Evolutionary conservation across 495 filamentous ascomycete species (phyloP).

Genomic region (Friedmanniomyces endolithicus): DNA sequence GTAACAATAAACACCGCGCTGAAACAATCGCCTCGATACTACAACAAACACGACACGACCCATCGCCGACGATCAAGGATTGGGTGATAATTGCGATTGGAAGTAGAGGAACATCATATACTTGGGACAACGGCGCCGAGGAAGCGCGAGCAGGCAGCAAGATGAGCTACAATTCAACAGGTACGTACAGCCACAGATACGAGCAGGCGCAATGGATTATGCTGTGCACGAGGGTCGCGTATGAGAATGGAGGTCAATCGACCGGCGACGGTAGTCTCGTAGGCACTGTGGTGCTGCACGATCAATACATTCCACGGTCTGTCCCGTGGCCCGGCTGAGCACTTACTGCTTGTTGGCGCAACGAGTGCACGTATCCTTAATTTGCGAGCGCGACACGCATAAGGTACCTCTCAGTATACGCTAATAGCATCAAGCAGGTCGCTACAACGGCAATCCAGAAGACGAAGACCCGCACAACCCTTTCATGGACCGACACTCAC

Average conservation of each 20-base stretch:
- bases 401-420: neutral
- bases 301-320: neutral
- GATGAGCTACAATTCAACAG: slow-evolving; percentile 5
- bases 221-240: neutral
- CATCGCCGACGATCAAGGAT: neutral
- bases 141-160: neutral
- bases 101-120: neutral
- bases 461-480: slow-evolving; percentile 14
- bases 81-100: neutral
- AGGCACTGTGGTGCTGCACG: neutral
- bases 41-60: neutral
- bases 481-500: slow-evolving; percentile 21
- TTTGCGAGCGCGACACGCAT: neutral
- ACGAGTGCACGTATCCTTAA: neutral
- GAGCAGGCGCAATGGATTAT: neutral
- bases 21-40: neutral
- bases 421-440: neutral
- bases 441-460: slow-evolving; percentile 2
- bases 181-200: neutral
- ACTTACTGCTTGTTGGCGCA: neutral
- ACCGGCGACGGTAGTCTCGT: neutral
- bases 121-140: neutral
- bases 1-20: neutral
- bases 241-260: neutral
- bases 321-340: neutral